These are phyloP conservation scores for Murraya paniculata DNA, from an alignment of 345 rosid species.

Conservation along the genomic window DNA sequence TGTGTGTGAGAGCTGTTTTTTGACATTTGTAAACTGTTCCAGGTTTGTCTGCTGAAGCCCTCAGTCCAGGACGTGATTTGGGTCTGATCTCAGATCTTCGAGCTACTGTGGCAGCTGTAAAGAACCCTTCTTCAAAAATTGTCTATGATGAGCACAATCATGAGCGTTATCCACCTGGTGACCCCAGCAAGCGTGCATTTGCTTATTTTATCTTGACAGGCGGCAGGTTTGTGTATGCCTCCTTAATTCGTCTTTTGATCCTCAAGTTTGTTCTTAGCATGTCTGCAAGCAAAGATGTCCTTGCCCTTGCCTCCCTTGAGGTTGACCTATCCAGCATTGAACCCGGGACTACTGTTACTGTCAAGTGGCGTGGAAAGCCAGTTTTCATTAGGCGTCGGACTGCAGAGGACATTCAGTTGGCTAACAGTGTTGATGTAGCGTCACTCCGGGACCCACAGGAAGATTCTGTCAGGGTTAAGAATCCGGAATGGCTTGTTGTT, in stretches of 20 bases:
- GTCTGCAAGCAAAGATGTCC: conserved; percentile 68
- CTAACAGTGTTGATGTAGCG: conserved; percentile 51
- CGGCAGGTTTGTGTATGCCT: conserved; percentile 67
- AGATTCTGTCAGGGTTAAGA: conserved; percentile 51
- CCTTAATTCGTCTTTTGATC: conserved; percentile 52
- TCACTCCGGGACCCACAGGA: conserved; percentile 62
- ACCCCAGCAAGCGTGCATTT: conserved; percentile 67
- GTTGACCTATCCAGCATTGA: conserved; percentile 60
- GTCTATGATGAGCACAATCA: conserved; percentile 58
- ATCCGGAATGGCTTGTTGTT: conserved; percentile 65
- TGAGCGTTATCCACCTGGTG: conserved; percentile 63
- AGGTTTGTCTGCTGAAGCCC: conserved; percentile 59
- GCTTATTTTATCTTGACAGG: conserved; percentile 62
- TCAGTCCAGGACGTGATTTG: conserved; percentile 35
- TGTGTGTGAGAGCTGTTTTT: background rate
- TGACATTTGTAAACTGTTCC: conserved; percentile 15
- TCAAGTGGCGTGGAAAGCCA: conserved; percentile 71
- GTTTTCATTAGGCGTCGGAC: conserved; percentile 63
- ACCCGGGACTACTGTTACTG: conserved; percentile 57
- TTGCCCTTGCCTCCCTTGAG: conserved; percentile 67
- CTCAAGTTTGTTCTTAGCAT: conserved; percentile 67
- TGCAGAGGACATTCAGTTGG: conserved; percentile 54
- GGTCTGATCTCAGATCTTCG: conserved; percentile 44
- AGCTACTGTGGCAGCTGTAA: conserved; percentile 56
- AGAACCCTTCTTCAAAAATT: conserved; percentile 49